phyloP scores from a whole-genome alignment of 2,329 filamentous ascomycete species.

The Clarireedia sp. region DNA sequence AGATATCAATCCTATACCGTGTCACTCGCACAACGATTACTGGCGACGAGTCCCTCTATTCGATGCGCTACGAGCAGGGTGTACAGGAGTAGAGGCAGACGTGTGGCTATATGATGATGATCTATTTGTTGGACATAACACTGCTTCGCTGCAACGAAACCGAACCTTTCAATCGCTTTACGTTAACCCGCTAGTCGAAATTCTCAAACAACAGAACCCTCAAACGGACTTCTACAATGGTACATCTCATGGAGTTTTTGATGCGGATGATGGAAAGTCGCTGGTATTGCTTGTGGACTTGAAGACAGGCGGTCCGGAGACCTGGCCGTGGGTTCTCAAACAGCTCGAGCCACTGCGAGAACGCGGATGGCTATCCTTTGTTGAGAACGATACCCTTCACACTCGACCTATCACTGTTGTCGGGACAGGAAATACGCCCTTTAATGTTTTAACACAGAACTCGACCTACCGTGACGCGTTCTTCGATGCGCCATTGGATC shows the following conservation, averaged over 20 bases:
- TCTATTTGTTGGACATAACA: constrained; percentile 57
- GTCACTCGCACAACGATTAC: constrained; percentile 67
- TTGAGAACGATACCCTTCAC: constrained; percentile 42
- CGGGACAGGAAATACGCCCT: constrained; percentile 56
- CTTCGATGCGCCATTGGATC: constrained; percentile 55
- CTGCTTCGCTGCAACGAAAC: constrained; percentile 42
- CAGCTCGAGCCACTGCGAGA: constrained; percentile 53
- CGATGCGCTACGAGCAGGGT: constrained; percentile 51
- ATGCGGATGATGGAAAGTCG: constrained; percentile 42
- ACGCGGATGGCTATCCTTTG: constrained; percentile 47
- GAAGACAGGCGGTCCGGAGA: constrained; percentile 48
- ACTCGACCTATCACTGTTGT: constrained; percentile 58
- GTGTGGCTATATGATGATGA: constrained; percentile 53
- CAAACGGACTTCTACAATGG: constrained; percentile 38
- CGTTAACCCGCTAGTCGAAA: constrained; percentile 51
- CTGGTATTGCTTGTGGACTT: constrained; percentile 61
- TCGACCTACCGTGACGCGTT: constrained; percentile 52
- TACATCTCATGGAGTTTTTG: constrained; percentile 47
- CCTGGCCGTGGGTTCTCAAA: constrained; percentile 44
- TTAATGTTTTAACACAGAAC: constrained; percentile 46
- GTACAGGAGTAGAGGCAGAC: constrained; percentile 60
- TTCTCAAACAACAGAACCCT: constrained; percentile 48
- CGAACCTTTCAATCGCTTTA: constrained; percentile 57
- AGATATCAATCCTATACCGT: constrained; percentile 46
- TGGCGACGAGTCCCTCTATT: constrained; percentile 56